Evolutionary conservation across 2,329 filamentous ascomycete genomes (phyloP).

Genomic region (Penicillium sp.): DNA sequence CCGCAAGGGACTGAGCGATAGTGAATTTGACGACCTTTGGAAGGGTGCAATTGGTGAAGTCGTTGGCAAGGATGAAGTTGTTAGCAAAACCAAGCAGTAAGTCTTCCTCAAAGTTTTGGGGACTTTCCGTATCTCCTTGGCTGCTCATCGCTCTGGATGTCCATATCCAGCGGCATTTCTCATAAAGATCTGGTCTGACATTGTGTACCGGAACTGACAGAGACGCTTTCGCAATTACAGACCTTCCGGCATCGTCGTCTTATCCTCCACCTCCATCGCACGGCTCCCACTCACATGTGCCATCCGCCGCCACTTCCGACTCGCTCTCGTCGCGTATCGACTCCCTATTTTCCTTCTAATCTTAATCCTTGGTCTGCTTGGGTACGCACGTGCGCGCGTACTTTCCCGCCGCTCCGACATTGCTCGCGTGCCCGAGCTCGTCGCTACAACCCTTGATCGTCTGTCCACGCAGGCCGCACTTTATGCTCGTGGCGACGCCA

Average conservation of each 20-base stretch:
- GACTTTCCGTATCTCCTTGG: slow-evolving; percentile 16
- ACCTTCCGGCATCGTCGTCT: slow-evolving; percentile 66
- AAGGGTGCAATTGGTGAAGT: slow-evolving; percentile 54
- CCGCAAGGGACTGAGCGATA: slow-evolving; percentile 78
- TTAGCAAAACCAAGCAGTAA: slow-evolving; percentile 61
- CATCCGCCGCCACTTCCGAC: slow-evolving; percentile 49
- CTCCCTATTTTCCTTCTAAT: slow-evolving; percentile 52
- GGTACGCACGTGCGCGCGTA: slow-evolving; percentile 68
- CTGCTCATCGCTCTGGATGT: slow-evolving; percentile 23
- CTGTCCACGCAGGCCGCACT: slow-evolving; percentile 81
- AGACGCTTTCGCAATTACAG: slow-evolving; percentile 71
- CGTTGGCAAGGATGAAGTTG: slow-evolving; percentile 60
- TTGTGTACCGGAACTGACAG: slow-evolving; percentile 74
- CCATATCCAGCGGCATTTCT: slow-evolving; percentile 19
- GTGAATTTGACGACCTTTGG: slow-evolving; percentile 86
- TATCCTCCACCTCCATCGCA: slow-evolving; percentile 88
- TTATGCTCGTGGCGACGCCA: slow-evolving; percentile 65
- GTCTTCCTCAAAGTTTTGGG: slow-evolving; percentile 33
- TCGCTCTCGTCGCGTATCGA: slow-evolving; percentile 54
- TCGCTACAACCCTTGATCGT: slow-evolving; percentile 79
- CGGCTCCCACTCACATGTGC: slow-evolving; percentile 73
- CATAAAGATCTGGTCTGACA: slow-evolving; percentile 51
- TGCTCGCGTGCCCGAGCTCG: slow-evolving; percentile 76
- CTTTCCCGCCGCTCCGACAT: slow-evolving; percentile 65
- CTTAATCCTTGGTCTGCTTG: slow-evolving; percentile 47